Evolutionary conservation across 306 rosid genomes (phyloP).

Genomic region (Prunus mongolica): DNA sequence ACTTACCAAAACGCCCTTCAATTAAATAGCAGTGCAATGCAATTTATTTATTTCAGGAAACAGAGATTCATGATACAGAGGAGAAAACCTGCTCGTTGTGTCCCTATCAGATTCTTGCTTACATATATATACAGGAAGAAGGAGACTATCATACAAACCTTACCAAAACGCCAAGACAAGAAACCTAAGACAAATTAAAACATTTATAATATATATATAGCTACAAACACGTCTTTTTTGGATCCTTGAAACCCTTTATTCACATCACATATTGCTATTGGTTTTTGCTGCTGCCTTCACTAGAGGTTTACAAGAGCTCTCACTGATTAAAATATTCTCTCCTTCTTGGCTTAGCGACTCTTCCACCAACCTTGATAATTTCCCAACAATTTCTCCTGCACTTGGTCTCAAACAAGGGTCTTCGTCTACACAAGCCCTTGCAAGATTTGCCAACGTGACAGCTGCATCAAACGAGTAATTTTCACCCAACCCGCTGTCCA

Average conservation of each 20-base stretch:
- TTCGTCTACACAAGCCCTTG: slow-evolving; percentile 68
- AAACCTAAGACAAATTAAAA: neutral
- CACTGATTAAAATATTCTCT: slow-evolving; percentile 38
- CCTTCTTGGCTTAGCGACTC: slow-evolving; percentile 38
- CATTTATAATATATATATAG: neutral
- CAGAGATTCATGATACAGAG: slow-evolving; percentile 9
- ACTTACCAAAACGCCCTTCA: too few species aligned
- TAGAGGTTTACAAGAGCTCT: slow-evolving; percentile 75
- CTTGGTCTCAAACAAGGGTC: slow-evolving; percentile 61
- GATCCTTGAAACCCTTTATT: neutral
- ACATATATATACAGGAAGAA: neutral
- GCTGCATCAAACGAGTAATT: slow-evolving; percentile 65
- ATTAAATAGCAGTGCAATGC: too few species aligned
- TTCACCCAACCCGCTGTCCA: slow-evolving; percentile 72
- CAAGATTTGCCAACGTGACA: slow-evolving; percentile 51
- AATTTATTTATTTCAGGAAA: neutral
- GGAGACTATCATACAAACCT: neutral
- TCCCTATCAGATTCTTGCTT: slow-evolving; percentile 28
- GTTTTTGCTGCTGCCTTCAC: slow-evolving; percentile 47
- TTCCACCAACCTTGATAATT: slow-evolving; percentile 57
- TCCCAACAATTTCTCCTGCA: slow-evolving; percentile 63
- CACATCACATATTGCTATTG: slow-evolving; percentile 27
- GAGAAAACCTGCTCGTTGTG: slow-evolving; percentile 3
- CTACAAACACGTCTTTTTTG: neutral
- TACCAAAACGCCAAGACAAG: neutral